These are phyloP conservation scores for Centaurea solstitialis DNA, from an alignment of 129 eudicot genomes.

Conservation along the genomic window DNA sequence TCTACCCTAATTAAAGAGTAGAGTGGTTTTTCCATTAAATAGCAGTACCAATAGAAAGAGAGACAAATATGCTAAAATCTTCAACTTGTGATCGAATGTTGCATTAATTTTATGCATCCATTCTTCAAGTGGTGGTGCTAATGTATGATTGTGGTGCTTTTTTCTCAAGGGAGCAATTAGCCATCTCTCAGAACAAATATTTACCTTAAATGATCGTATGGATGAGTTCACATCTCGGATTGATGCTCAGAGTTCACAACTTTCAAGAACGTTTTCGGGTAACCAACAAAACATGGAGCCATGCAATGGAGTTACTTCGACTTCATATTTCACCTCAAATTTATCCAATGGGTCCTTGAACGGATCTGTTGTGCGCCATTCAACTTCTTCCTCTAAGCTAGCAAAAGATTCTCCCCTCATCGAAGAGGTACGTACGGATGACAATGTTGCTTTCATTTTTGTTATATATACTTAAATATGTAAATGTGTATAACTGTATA, in stretches of 20 bases:
- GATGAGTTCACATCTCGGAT: slow-evolving; percentile 79
- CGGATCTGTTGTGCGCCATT: slow-evolving; percentile 51
- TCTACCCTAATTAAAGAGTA: too few species aligned
- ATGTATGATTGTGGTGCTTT: slow-evolving; percentile 7
- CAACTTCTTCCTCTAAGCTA: slow-evolving; percentile 61
- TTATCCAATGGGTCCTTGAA: slow-evolving; percentile 63
- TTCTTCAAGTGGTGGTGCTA: not conserved
- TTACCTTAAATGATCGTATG: slow-evolving; percentile 84
- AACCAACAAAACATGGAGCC: slow-evolving; percentile 56
- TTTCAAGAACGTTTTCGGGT: slow-evolving; percentile 47
- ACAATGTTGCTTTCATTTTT: not conserved
- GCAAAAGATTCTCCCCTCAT: slow-evolving; percentile 61
- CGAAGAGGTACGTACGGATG: slow-evolving; percentile 74
- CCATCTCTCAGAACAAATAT: slow-evolving; percentile 81
- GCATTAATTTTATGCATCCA: not conserved
- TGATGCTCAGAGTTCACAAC: slow-evolving; percentile 71
- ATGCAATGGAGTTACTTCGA: slow-evolving; percentile 62
- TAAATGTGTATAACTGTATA: too few species aligned
- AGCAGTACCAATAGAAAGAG: too few species aligned
- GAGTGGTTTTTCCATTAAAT: too few species aligned
- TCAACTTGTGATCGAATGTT: not conserved
- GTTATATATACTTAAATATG: not conserved
- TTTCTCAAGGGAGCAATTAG: slow-evolving; percentile 56
- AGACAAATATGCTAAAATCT: too few species aligned
- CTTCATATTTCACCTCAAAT: slow-evolving; percentile 60